These are phyloP conservation scores for Apiospora marii DNA, from an alignment of 2,329 filamentous ascomycete species.

Conservation along the genomic window DNA sequence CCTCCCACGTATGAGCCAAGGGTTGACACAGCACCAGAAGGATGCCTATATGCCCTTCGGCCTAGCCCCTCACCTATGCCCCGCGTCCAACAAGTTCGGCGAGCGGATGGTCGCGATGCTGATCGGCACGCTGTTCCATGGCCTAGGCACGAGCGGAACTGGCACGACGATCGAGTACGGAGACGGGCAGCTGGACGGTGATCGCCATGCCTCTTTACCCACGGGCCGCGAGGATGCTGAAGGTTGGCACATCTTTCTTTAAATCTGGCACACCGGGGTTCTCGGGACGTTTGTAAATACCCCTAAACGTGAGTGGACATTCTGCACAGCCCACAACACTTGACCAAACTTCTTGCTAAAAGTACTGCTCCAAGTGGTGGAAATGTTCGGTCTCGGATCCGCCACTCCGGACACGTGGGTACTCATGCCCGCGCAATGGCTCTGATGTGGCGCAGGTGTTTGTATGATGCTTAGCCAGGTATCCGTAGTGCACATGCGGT, in stretches of 20 bases:
- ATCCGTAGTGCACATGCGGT: too few relatives aligned
- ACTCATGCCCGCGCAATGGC: too few relatives aligned
- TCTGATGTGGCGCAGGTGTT: too few relatives aligned
- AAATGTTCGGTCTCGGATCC: too few relatives aligned
- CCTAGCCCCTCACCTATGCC: constrained; percentile 38
- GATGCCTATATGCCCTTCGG: constrained; percentile 45
- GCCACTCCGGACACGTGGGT: too few relatives aligned
- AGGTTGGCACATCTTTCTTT: constrained; percentile 36
- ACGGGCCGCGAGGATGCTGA: constrained; percentile 42
- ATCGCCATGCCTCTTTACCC: constrained; percentile 31
- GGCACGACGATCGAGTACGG: constrained; percentile 29
- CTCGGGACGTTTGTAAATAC: too few relatives aligned
- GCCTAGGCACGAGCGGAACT: constrained; percentile 29
- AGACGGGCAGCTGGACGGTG: constrained; percentile 13
- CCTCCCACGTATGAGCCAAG: constrained; percentile 44
- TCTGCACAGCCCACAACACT: too few relatives aligned
- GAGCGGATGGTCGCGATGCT: constrained; percentile 40
- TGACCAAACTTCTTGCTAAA: too few relatives aligned
- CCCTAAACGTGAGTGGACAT: too few relatives aligned
- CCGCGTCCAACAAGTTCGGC: constrained; percentile 41
- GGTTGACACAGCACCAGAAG: constrained; percentile 30
- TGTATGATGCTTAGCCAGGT: too few relatives aligned
- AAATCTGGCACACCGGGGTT: too few relatives aligned
- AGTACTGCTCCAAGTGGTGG: too few relatives aligned
- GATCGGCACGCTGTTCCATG: constrained; percentile 37